These are phyloP conservation scores for Lipomyces yamadae DNA, from an alignment of 805 yeast species.

Conservation along the genomic window DNA sequence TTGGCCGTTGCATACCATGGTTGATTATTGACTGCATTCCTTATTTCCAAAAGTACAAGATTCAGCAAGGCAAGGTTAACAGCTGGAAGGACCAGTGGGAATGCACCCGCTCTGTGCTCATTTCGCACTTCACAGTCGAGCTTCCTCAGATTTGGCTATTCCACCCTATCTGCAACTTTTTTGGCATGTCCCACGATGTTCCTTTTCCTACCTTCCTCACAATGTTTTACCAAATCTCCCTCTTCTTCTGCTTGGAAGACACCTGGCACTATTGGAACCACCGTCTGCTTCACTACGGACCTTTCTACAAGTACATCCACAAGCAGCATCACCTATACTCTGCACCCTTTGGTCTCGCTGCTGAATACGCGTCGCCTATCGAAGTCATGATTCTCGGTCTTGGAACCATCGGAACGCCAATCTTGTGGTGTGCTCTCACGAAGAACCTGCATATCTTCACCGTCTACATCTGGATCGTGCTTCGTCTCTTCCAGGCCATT, in stretches of 20 bases:
- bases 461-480: conserved; percentile 82
- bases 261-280: conserved; percentile 98
- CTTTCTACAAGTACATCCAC: conserved; percentile 89
- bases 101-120: conserved; percentile 81
- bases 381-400: conserved; percentile 90
- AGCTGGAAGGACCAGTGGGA: conserved; percentile 86
- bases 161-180: conserved; percentile 84
- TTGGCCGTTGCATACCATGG: conserved; percentile 94
- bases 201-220: conserved; percentile 78
- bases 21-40: conserved; percentile 82
- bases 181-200: conserved; percentile 77
- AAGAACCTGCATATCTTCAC: conserved; percentile 84
- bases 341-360: conserved; percentile 96
- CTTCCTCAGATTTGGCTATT: conserved; percentile 96
- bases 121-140: conserved; percentile 89
- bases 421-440: conserved; percentile 76
- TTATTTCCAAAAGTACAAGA: conserved; percentile 81
- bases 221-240: conserved; percentile 66
- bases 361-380: conserved; percentile 96
- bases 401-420: conserved; percentile 96
- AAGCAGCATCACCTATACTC: conserved; percentile 98
- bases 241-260: conserved; percentile 88
- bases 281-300: conserved; percentile 84
- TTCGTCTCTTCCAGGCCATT: conserved; percentile 92
- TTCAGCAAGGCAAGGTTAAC: conserved; percentile 86